Evolutionary conservation across 805 yeast genomes (phyloP).

Genomic region (Allodekkera sacchari): DNA sequence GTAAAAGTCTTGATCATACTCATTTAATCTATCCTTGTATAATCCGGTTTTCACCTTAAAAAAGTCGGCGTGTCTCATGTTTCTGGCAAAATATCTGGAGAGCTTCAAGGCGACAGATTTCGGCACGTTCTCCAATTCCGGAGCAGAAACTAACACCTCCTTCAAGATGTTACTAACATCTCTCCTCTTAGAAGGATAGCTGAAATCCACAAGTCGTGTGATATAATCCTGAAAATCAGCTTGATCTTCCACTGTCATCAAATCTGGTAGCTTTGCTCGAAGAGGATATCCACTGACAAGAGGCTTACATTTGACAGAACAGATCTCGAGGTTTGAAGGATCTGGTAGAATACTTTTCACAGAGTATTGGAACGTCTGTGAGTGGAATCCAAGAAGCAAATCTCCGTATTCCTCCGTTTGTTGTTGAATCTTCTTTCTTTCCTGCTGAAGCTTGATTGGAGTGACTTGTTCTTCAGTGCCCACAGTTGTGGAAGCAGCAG

Average conservation of each 20-base stretch:
- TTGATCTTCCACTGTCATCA: background rate
- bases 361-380: no score
- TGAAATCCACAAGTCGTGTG: background rate
- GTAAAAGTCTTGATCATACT: background rate
- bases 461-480: no score
- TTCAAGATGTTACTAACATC: background rate
- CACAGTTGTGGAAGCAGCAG: no score
- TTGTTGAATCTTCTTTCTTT: no score
- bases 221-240: background rate
- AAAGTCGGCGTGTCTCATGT: background rate
- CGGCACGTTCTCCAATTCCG: background rate
- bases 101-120: background rate
- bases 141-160: background rate
- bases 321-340: background rate
- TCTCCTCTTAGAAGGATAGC: background rate
- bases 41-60: background rate
- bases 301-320: background rate
- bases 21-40: background rate
- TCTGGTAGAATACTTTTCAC: slow-evolving; percentile 1
- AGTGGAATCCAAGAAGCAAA: no score
- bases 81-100: background rate
- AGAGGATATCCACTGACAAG: background rate
- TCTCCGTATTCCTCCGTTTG: no score
- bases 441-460: no score
- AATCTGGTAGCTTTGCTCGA: background rate